A percentile compares a stretch with the other conserved stretches of the same genome.
Evolutionary conservation across 1,284 basidiomycete species (phyloP).

Genomic region (Paramarasmius palmivorus): DNA sequence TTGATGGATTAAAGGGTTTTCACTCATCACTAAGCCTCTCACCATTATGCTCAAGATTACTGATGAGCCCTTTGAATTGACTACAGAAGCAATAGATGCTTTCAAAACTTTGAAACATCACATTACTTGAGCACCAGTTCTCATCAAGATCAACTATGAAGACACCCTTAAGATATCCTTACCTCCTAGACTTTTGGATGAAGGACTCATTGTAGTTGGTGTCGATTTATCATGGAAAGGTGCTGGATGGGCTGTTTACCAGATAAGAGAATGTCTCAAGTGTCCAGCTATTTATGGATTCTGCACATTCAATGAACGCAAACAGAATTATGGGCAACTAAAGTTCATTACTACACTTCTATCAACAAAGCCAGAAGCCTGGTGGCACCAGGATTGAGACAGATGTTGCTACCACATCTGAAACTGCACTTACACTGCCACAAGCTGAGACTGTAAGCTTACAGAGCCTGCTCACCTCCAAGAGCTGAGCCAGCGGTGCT

Average conservation of each 20-base stretch:
- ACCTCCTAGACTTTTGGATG: constrained; percentile 12
- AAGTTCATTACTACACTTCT: too few species aligned
- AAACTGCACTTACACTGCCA: too few species aligned
- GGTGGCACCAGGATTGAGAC: too few species aligned
- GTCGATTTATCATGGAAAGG: constrained; percentile 34
- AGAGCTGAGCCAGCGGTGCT: too few species aligned
- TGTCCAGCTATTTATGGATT: constrained; percentile 30
- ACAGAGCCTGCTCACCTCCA: too few species aligned
- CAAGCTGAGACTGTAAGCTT: too few species aligned
- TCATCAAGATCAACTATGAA: constrained; percentile 30
- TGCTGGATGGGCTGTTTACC: constrained; percentile 32
- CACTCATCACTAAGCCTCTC: constrained; percentile 30
- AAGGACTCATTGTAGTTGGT: constrained; percentile 29
- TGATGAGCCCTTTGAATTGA: constrained; percentile 20
- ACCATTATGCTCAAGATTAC: constrained; percentile 20
- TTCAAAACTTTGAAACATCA: constrained; percentile 26
- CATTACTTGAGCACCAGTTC: constrained; percentile 25
- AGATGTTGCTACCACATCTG: too few species aligned
- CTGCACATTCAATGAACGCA: constrained; percentile 29
- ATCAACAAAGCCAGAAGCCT: too few species aligned
- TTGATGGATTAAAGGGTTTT: constrained; percentile 32
- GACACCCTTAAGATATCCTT: constrained; percentile 14
- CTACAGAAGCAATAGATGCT: constrained; percentile 18
- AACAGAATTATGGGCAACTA: constrained; percentile 37
- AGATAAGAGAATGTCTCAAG: constrained; percentile 21